Evolutionary conservation across 2,329 filamentous ascomycete genomes (phyloP), one percentile per base, ranked within the genome.

Genomic region (Trichoderma oligosporum): DNA sequence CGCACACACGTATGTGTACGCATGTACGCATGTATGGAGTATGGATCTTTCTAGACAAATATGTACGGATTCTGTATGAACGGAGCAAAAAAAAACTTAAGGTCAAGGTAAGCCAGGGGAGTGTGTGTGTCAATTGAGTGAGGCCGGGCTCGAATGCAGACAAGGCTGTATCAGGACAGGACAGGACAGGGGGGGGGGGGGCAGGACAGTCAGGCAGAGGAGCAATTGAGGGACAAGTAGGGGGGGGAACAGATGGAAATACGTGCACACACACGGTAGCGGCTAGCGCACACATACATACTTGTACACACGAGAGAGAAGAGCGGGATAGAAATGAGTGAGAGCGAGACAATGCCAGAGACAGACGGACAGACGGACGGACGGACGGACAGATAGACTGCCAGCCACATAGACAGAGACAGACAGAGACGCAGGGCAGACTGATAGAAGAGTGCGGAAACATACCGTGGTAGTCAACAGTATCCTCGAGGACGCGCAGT

Each of bases 391-490:
- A 31, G 27, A 11, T 11, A 31, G 6, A 31, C 27, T 6, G 31
- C n/a, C n/a, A n/a, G n/a, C n/a, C n/a, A n/a, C n/a, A 38, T 49
- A 25, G 53, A 54, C 5, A 27, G 41, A 52, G 24, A 33, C 22
- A 39, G 41, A 47, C 22, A 41, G 61, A 56, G 42, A 44, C n/a
- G n/a, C n/a, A n/a, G 56, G 48, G 49, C 24, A 56, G 55, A 46
- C 48, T 29, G 56, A 38, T 18, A 55, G 60, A 45, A 41, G 57
- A 60, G 63, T 65, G 71, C 72, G 20, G 35, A 33, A 38, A 52
- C 57, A 42, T 56, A 83, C 81, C 75, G 65, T 80, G 74, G 59
- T 73, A 74, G 61, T 77, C 72, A 53, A 75, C 74, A 67, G 78
- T 78, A 56, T 71, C 68, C 63, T 78, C 75, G 57, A 84, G 71